Conservation (phyloP, 495 filamentous ascomycete species). For the Jackrogersella minutella region DNA sequence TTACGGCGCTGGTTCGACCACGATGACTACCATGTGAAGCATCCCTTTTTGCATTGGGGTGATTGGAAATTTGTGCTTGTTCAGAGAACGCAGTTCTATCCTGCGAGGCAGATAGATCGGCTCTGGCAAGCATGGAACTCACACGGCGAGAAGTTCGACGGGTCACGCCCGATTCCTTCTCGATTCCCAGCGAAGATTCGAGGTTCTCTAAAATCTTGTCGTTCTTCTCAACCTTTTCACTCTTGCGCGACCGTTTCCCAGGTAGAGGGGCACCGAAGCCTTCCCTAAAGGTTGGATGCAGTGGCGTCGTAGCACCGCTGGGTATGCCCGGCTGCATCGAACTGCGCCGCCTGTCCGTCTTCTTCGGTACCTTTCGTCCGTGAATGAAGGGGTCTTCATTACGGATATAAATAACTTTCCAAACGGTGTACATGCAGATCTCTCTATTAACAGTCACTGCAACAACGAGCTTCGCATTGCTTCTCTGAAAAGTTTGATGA, state of each 20-base stretch:
- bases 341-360: constrained; percentile 75
- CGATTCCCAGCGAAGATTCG: constrained; percentile 77
- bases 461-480: constrained; percentile 65
- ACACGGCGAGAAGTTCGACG: constrained; percentile 83
- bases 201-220: constrained; percentile 64
- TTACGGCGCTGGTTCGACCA: constrained; percentile 65
- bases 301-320: constrained; percentile 83
- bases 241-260: constrained; percentile 55
- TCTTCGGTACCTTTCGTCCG: constrained; percentile 57
- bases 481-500: constrained; percentile 17
- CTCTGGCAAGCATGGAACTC: constrained; percentile 90
- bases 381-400: constrained; percentile 64
- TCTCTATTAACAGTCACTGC: constrained; percentile 83
- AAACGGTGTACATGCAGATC: constrained; percentile 76
- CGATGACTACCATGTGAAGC: constrained; percentile 80
- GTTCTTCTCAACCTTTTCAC: constrained; percentile 53
- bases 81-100: constrained; percentile 79
- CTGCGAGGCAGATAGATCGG: constrained; percentile 81
- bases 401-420: constrained; percentile 75
- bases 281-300: constrained; percentile 61
- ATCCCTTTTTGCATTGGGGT: constrained; percentile 60
- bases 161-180: constrained; percentile 63
- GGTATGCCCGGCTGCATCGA: constrained; percentile 80
- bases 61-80: constrained; percentile 60
- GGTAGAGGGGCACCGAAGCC: constrained; percentile 58